A percentile compares a stretch with the other conserved stretches of the same genome.
Evolutionary conservation across 495 filamentous ascomycete species (phyloP).

Genomic region (Aspergillus coremiiformis): DNA sequence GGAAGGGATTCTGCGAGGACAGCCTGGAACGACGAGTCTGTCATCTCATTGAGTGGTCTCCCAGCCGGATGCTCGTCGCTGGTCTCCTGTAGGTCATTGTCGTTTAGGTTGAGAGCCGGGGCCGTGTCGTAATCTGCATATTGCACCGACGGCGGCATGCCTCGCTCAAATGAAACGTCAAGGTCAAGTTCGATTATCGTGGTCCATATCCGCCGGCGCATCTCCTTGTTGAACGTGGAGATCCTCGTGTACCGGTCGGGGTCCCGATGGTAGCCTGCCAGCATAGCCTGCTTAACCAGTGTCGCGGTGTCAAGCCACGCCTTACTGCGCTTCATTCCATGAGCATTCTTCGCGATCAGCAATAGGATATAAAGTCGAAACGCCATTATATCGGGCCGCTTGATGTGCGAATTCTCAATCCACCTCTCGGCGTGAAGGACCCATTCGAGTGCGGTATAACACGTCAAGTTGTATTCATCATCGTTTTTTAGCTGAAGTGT

Average conservation of each 20-base stretch:
- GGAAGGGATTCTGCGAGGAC: conserved; percentile 28
- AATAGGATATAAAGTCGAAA: conserved; percentile 54
- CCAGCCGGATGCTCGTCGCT: conserved; percentile 26
- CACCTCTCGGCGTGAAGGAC: conserved; percentile 56
- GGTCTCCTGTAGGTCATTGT: conserved; percentile 33
- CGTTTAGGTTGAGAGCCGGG: conserved; percentile 46
- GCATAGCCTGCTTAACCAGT: conserved; percentile 50
- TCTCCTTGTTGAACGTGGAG: conserved; percentile 51
- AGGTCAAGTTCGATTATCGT: conserved; percentile 55
- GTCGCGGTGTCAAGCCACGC: conserved; percentile 54
- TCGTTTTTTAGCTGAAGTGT: conserved; percentile 42
- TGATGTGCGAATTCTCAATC: conserved; percentile 50
- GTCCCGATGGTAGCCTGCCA: conserved; percentile 51
- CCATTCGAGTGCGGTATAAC: conserved; percentile 51
- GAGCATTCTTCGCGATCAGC: conserved; percentile 49
- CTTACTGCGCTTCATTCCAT: conserved; percentile 47
- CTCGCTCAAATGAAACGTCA: conserved; percentile 53
- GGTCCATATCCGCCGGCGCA: conserved; percentile 63
- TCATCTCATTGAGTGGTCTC: conserved; percentile 26
- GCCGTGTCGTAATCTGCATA: conserved; percentile 51
- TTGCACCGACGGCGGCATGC: conserved; percentile 50
- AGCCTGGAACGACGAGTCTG: conserved; percentile 34
- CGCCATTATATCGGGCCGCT: conserved; percentile 45
- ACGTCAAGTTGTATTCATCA: conserved; percentile 31
- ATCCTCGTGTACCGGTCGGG: conserved; percentile 46